These are phyloP conservation scores for Leavenworthia alabamica DNA, from an alignment of 345 rosid species.

Conservation along the genomic window DNA sequence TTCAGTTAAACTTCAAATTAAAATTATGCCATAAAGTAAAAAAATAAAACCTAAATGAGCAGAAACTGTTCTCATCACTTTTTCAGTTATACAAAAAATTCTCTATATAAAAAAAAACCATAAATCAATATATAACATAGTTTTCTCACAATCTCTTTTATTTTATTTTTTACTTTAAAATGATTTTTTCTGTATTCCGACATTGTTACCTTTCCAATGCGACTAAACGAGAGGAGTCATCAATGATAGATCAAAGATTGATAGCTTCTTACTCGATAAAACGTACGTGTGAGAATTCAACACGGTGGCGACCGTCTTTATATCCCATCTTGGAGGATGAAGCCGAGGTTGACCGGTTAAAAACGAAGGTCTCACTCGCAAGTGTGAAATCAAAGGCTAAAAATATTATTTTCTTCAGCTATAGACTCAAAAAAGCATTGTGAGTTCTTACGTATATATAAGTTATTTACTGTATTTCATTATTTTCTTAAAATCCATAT, in stretches of 20 bases:
- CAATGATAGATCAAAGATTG: background rate
- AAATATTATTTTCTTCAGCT: background rate
- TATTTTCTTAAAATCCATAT: background rate
- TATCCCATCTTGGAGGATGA: constrained; percentile 18
- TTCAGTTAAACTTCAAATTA: background rate
- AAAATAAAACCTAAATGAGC: background rate
- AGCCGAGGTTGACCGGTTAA: background rate
- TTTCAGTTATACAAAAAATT: background rate
- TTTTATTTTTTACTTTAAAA: background rate
- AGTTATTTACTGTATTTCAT: background rate
- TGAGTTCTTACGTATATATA: background rate
- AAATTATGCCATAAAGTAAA: background rate
- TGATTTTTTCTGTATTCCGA: background rate
- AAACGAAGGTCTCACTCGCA: background rate
- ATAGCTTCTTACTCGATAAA: background rate
- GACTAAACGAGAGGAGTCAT: background rate
- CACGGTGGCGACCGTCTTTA: constrained; percentile 27
- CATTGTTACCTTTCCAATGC: constrained; percentile 14
- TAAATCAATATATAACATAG: background rate
- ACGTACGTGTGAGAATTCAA: background rate
- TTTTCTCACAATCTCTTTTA: background rate
- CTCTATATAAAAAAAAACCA: background rate
- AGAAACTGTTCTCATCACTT: constrained; percentile 5
- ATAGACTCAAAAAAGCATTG: constrained; percentile 15
- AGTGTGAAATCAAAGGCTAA: constrained; percentile 7